Evolutionary conservation across 306 rosid species (phyloP), one percentile per base, ranked within the genome.

Genomic region (Lablab purpureus): DNA sequence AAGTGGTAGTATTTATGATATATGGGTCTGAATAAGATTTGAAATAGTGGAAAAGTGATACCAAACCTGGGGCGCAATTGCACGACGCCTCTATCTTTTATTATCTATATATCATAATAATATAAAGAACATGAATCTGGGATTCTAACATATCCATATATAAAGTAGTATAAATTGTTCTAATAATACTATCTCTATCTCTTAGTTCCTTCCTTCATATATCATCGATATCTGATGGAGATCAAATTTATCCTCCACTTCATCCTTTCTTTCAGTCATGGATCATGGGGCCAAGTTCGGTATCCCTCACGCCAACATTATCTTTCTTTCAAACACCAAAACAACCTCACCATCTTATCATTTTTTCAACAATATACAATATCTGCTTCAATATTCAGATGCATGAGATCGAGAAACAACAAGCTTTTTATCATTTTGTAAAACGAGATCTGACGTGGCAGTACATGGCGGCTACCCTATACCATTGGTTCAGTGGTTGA

Each of bases 21-120:
- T 55, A 55, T 21, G 62, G 30, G 30, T 7, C 15, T 34, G 7
- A 34, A 34, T 34, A 34, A 6, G 1, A 34, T 34, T 34, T 4
- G 40, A 34, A 34, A 34, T 30, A 3, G 34, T 2, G 34, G 34
- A 3, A 30, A 3, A 30, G 34, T 10, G 62, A 55, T 13, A 22
- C 80, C 62, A 75, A 62, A 74, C 37, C 41, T 60, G 3, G 37
- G 4, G 14, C 56, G 67, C n/a, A 37, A 55, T n/a, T 47, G 52
- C 73, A 76, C 34, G 80, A n/a, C n/a, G n/a, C n/a, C n/a, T n/a
- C n/a, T n/a, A n/a, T n/a, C n/a, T n/a, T n/a, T n/a, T n/a, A n/a
- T n/a, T n/a, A n/a, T n/a, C n/a, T n/a, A n/a, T n/a, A n/a, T n/a
- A n/a, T n/a, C n/a, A n/a, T n/a, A n/a, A n/a, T n/a, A n/a, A n/a